Evolutionary conservation across 2,329 filamentous ascomycete species (phyloP), one percentile per base, ranked within the genome.

Genomic region (Trichoderma sp.): DNA sequence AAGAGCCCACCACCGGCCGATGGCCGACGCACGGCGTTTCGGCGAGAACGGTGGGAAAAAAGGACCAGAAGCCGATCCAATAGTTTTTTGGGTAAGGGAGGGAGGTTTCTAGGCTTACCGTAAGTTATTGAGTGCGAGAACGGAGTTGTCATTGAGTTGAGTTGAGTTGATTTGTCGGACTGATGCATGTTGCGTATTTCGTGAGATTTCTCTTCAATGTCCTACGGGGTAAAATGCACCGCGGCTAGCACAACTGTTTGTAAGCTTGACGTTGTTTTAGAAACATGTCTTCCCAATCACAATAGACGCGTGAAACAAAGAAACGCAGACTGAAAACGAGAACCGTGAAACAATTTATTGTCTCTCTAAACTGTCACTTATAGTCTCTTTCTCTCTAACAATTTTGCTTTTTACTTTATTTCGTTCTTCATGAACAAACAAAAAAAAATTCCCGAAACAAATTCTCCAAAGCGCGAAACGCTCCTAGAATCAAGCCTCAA

Each of bases 401-500:
- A 14, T 66, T 29, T 45, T 67, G 3, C 24, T 21, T 74, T 31
- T 29, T 45, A 31, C 11, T 33, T 29, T 67, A 18, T 59, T 60
- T 60, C 53, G 41, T 33, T 45, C 41, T 45, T 45, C 63, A 21
- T 68, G 41, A 56, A 53, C 12, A 29, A 50, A 45, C 18, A 45
- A 41, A 60, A 38, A 69, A 59, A 69, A 60, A 12, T 27, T 35
- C 31, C 29, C 27, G 27, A 33, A 62, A 31, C 59, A 35, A 27
- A 50, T 27, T 27, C 18, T 16, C 38, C 38, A 41, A 64, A 24
- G 31, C 45, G n/a, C 27, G 27, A n/a, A 24, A 21, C 56, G 56
- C 50, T 75, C 45, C 41, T 31, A 75, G n/a, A 33, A 76, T 77
- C 79, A 85, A 53, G 79, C 85, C 80, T 88, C 87, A 71, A 97